Conservation (phyloP, 345 rosid species). For the Aquilaria yunnanensis region DNA sequence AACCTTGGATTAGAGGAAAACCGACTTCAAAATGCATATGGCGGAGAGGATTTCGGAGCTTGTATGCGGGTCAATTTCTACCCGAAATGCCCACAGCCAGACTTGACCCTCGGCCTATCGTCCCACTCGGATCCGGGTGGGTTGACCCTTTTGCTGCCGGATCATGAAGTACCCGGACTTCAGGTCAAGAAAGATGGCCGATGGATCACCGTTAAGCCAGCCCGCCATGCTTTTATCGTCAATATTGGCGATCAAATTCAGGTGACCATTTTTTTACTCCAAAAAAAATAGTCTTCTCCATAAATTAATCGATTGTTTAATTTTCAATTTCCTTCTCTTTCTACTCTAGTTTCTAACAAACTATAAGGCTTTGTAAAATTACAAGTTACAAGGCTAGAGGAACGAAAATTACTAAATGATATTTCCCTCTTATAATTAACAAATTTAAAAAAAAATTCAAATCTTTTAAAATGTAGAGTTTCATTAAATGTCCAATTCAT, state of each 20-base stretch:
- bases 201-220: constrained; percentile 94
- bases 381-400: too few relatives aligned
- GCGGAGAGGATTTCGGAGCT: constrained; percentile 66
- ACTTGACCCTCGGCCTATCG: constrained; percentile 74
- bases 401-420: too few relatives aligned
- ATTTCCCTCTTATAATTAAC: too few relatives aligned
- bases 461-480: too few relatives aligned
- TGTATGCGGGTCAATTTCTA: constrained; percentile 83
- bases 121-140: constrained; percentile 97
- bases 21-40: constrained; percentile 59
- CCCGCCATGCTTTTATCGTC: constrained; percentile 70
- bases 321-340: too few relatives aligned
- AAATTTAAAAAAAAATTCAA: too few relatives aligned
- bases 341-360: too few relatives aligned
- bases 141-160: constrained; percentile 77
- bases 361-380: too few relatives aligned
- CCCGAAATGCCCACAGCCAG: constrained; percentile 93
- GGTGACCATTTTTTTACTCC: constrained; percentile 26
- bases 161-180: constrained; percentile 64
- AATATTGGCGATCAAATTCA: constrained; percentile 95
- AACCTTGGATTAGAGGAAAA: constrained; percentile 54
- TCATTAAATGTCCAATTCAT: too few relatives aligned
- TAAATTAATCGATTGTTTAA: too few relatives aligned
- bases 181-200: constrained; percentile 54
- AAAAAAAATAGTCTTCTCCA: too few relatives aligned